phyloP scores from a whole-genome alignment of 2,329 filamentous ascomycete species.

The Hymenoscyphus albidus region DNA sequence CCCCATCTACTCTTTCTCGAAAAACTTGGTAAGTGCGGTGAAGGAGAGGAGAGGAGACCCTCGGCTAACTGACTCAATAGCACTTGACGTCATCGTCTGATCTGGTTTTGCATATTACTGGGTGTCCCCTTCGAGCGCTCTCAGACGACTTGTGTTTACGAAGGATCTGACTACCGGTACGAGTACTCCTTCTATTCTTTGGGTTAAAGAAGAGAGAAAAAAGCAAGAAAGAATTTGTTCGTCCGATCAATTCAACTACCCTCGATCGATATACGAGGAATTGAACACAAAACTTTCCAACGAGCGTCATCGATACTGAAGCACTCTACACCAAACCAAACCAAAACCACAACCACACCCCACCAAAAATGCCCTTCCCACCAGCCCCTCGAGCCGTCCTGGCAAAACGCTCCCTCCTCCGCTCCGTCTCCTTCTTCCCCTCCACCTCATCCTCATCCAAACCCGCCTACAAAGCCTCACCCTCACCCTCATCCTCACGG shows the following conservation, averaged over 20 bases:
- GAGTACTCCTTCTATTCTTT: neutral
- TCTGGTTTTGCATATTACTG: neutral
- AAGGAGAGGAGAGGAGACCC: neutral
- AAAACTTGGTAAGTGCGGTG: neutral
- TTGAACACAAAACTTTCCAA: neutral
- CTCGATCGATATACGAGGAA: neutral
- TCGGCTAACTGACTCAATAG: neutral
- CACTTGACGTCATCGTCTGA: neutral
- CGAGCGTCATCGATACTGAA: neutral
- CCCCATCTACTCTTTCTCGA: no score
- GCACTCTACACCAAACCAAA: neutral
- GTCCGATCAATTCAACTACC: neutral
- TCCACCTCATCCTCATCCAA: slow-evolving; percentile 38
- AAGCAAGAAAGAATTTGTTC: no score
- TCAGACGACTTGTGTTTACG: neutral
- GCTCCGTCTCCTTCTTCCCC: slow-evolving; percentile 3
- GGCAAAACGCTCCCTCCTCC: slow-evolving; percentile 8
- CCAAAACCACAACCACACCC: neutral
- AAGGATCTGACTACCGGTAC: neutral
- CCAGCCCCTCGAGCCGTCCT: slow-evolving; percentile 3
- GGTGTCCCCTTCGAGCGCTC: neutral
- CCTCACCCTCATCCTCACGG: neutral
- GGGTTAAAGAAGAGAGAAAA: neutral
- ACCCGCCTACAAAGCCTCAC: neutral
- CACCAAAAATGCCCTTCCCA: slow-evolving; percentile 9